phyloP scores from a whole-genome alignment of 2,329 filamentous ascomycete species.

The Fusarium tupiense region DNA sequence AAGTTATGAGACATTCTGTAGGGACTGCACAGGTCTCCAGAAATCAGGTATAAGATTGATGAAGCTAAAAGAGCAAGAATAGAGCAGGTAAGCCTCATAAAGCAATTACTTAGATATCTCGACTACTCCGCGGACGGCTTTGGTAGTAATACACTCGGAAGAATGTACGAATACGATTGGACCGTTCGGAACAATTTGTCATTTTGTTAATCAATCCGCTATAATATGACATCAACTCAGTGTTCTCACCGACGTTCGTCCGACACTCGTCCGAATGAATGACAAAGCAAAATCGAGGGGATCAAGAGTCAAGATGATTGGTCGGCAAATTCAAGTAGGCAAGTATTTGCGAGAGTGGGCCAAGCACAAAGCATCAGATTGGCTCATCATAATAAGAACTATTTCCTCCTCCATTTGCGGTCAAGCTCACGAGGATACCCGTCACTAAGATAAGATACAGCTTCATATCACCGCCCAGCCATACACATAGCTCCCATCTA shows the following conservation, averaged over 20 bases:
- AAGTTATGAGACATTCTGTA: neutral
- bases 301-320: neutral
- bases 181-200: neutral
- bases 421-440: neutral
- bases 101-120: neutral
- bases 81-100: neutral
- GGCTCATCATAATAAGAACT: fast-evolving
- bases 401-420: neutral
- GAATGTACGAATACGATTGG: neutral
- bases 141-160: neutral
- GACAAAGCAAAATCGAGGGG: neutral
- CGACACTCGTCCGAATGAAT: neutral
- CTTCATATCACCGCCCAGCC: fast-evolving
- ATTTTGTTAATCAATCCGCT: neutral
- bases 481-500: neutral
- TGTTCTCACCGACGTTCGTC: neutral
- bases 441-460: no score
- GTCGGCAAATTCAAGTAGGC: fast-evolving
- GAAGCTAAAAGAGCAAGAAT: neutral
- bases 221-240: neutral
- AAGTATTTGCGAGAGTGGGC: neutral
- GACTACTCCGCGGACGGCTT: fast-evolving
- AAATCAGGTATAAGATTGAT: fast-evolving
- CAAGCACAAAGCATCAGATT: fast-evolving
- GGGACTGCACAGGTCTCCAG: fast-evolving